Evolutionary conservation across 495 filamentous ascomycete genomes (phyloP), one percentile per base, ranked within the genome.

Genomic region (Penicillium steckii): DNA sequence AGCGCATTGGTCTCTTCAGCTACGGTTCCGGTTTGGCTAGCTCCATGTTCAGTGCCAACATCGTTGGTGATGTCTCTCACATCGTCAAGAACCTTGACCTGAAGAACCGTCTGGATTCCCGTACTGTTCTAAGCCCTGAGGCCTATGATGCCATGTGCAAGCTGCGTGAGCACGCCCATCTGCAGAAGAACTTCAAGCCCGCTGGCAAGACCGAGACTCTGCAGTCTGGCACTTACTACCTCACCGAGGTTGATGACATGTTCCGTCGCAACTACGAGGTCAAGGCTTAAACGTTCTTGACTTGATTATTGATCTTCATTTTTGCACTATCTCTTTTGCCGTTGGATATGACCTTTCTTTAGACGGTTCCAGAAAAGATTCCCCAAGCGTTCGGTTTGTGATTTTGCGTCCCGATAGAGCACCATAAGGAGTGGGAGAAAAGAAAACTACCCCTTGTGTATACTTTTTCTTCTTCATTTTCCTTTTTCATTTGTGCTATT

Each of bases 131-230:
- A 33, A 69, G 85, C 38, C 94, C 94, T 12, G 78, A 90, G 79
- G 84, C 86, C 4, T 98, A 96, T 60, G 94, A 96, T 68, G 82
- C 87, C 86, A 95, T 96, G 87, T 98, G 94, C 76, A 80, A 88
- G 53, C 81, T 97, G 57, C 88, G 94, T 57, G 89, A 97, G 79
- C 84, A 91, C 70, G 95, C 93, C 55, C 94, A 98, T 73, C 76
- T 97, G 62, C 80, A 96, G 80, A 97, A 95, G 79, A 72, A 85
- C 75, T 98, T 88, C 75, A 85, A 77, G 59, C 94, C 94, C 30
- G 55, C 75, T 44, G 94, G 94, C 51, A 84, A 84, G 40, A 60
- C 80, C n/a, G 88, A 90, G 30, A 90, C 84, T 55, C 80, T 98
- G n/a, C 67, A 76, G 56, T 75, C 82, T 49, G 88, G 87, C 40